Percentiles rank a stretch among this genome's conserved stretches.
phyloP scores from a whole-genome alignment of 257 asterid species.

The Fraxinus americana region DNA sequence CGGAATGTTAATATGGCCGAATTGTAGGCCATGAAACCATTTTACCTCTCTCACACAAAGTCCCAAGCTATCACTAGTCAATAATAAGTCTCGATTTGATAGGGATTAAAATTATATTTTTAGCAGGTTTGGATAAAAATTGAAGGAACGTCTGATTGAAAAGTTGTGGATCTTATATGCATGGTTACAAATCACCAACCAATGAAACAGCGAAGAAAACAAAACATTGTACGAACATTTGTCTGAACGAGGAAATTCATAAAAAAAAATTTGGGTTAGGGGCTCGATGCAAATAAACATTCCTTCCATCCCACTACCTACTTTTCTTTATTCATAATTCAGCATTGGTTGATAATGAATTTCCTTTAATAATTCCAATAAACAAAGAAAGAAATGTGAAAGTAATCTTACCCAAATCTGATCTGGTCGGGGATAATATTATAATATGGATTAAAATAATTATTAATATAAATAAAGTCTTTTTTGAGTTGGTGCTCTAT shows the following conservation, averaged over 20 bases:
- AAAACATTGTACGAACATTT: not conserved
- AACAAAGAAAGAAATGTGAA: slow-evolving; percentile 16
- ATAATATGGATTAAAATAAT: not conserved
- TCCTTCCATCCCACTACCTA: slow-evolving; percentile 44
- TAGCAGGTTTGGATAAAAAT: too few relatives aligned
- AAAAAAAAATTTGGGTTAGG: slow-evolving; percentile 32
- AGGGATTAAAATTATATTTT: too few relatives aligned
- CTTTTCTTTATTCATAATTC: slow-evolving; percentile 25
- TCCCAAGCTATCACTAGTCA: too few relatives aligned
- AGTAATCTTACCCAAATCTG: slow-evolving; percentile 47
- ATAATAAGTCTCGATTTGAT: too few relatives aligned
- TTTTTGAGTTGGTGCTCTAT: slow-evolving; percentile 2
- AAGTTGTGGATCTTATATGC: too few relatives aligned
- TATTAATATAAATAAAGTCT: slow-evolving; percentile 20
- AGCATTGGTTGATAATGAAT: slow-evolving; percentile 18
- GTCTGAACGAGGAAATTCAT: not conserved
- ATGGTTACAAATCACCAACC: not conserved
- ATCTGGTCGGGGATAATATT: slow-evolving; percentile 32
- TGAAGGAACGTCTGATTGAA: too few relatives aligned
- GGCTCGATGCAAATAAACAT: slow-evolving; percentile 61
- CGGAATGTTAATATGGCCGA: too few relatives aligned
- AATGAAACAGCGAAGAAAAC: not conserved
- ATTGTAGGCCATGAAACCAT: not conserved
- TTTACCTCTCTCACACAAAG: not conserved
- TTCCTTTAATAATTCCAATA: slow-evolving; percentile 26